Conservation (phyloP, 345 rosid genomes). For the Anastatica hierochuntica region DNA sequence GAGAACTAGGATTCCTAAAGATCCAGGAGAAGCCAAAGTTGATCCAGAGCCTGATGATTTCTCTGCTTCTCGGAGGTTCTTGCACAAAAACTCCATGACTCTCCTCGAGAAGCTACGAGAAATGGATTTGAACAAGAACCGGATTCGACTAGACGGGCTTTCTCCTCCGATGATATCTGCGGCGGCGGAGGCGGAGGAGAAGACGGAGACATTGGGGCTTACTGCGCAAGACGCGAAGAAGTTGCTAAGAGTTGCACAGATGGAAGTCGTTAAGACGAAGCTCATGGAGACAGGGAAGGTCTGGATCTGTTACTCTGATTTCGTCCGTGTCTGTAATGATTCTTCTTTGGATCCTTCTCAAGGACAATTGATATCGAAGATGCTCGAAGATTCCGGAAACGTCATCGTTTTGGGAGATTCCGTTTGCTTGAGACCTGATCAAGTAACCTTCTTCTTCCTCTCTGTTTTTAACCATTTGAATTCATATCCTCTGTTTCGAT, state of each 20-base stretch:
- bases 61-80: constrained; percentile 37
- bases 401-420: constrained; percentile 59
- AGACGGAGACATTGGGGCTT: constrained; percentile 21
- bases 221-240: constrained; percentile 60
- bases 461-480: background rate
- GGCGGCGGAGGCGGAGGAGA: background rate
- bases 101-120: constrained; percentile 37
- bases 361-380: constrained; percentile 42
- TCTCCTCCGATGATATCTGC: constrained; percentile 21
- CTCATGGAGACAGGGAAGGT: constrained; percentile 37
- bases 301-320: constrained; percentile 55
- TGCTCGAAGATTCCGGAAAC: constrained; percentile 71
- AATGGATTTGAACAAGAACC: constrained; percentile 37
- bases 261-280: constrained; percentile 60
- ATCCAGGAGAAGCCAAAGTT: constrained; percentile 26
- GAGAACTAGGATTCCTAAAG: constrained; percentile 19
- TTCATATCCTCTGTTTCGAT: constrained; percentile 2
- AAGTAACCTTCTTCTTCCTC: constrained; percentile 35
- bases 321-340: constrained; percentile 46
- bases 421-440: constrained; percentile 65
- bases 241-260: constrained; percentile 53
- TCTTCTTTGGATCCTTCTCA: constrained; percentile 43
- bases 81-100: constrained; percentile 30
- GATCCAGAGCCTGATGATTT: constrained; percentile 62
- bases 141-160: constrained; percentile 52